phyloP scores from a whole-genome alignment of 345 rosid species.

The Brassica nigra region DNA sequence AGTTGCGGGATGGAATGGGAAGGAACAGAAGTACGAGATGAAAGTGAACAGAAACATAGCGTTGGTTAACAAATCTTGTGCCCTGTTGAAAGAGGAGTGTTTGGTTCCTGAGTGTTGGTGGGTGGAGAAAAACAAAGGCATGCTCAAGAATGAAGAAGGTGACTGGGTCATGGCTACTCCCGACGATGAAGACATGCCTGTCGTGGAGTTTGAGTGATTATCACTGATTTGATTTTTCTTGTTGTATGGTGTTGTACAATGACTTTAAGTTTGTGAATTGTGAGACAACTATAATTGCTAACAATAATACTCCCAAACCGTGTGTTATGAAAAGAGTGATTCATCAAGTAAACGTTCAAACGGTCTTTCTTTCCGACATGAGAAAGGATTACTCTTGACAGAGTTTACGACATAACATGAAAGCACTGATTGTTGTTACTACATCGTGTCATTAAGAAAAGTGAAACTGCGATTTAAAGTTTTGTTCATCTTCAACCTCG shows the following conservation, averaged over 20 bases:
- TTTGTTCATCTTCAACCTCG: not conserved
- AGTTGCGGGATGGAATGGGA: constrained; percentile 82
- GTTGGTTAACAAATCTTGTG: constrained; percentile 74
- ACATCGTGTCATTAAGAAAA: not conserved
- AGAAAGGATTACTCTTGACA: not conserved
- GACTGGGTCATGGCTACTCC: constrained; percentile 63
- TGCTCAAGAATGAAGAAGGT: constrained; percentile 57
- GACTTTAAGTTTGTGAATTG: constrained; percentile 1
- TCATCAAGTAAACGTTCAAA: not conserved
- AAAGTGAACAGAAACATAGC: constrained; percentile 77
- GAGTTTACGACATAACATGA: constrained; percentile 14
- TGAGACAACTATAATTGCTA: not conserved
- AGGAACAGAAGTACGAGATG: constrained; percentile 51
- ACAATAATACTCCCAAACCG: not conserved
- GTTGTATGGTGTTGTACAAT: not conserved
- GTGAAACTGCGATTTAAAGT: not conserved
- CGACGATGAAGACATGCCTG: constrained; percentile 63
- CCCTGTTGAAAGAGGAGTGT: constrained; percentile 61
- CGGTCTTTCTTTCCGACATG: not conserved
- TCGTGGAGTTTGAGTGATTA: constrained; percentile 30
- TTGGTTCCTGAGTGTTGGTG: constrained; percentile 85
- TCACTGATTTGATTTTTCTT: not conserved
- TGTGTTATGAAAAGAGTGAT: not conserved
- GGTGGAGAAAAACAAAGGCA: constrained; percentile 86
- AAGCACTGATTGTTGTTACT: constrained; percentile 22